Evolutionary conservation across 306 rosid species (phyloP).

Genomic region (Castanea crenata): DNA sequence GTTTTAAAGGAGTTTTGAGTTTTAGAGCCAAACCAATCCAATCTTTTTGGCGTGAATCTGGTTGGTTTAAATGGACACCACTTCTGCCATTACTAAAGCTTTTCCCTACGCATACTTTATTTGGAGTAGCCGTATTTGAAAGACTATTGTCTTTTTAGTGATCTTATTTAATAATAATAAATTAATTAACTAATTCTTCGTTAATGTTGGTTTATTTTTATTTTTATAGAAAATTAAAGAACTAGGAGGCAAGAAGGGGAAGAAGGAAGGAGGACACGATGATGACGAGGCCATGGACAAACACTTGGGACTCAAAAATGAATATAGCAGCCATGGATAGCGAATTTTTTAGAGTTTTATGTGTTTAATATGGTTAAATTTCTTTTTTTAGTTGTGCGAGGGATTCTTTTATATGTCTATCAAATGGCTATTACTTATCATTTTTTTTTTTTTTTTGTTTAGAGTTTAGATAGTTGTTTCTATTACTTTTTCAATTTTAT

Average conservation of each 20-base stretch:
- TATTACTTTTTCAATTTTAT: too few relatives aligned
- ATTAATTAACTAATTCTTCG: neutral
- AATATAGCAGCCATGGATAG: neutral
- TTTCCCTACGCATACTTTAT: neutral
- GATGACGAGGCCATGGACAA: neutral
- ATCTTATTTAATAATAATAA: neutral
- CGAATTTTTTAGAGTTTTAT: neutral
- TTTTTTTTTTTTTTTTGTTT: too few relatives aligned
- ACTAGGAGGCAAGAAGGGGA: conserved; percentile 46
- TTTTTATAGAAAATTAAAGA: conserved; percentile 63
- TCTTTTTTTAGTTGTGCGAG: too few relatives aligned
- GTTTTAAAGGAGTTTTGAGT: too few relatives aligned
- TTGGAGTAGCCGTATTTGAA: neutral
- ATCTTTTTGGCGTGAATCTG: too few relatives aligned
- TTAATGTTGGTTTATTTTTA: neutral
- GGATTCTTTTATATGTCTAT: too few relatives aligned
- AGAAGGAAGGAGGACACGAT: conserved; percentile 28
- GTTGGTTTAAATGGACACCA: too few relatives aligned
- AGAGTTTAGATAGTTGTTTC: too few relatives aligned
- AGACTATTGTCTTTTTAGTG: neutral
- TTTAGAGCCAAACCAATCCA: too few relatives aligned
- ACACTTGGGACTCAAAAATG: conserved; percentile 37
- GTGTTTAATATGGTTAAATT: too few relatives aligned
- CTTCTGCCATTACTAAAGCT: neutral
- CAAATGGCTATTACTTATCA: too few relatives aligned